Percentiles rank a stretch among this genome's conserved stretches.
phyloP scores from a whole-genome alignment of 2,329 filamentous ascomycete species.

The Leptographium flavum region DNA sequence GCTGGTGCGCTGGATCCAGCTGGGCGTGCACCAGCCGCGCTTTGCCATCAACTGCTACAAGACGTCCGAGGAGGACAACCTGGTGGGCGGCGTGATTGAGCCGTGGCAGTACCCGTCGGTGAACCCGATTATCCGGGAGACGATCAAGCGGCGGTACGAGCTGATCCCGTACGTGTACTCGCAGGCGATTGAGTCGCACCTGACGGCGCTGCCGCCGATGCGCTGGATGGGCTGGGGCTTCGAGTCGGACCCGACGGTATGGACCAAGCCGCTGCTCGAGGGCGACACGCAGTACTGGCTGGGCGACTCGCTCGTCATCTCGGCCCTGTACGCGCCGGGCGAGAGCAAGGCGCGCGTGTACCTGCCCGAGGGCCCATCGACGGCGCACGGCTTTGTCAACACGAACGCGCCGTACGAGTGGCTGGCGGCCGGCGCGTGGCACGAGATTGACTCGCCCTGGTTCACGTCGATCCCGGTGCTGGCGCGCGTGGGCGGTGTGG shows the following conservation, averaged over 20 bases:
- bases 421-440: slow-evolving; percentile 21
- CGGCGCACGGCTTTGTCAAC: slow-evolving; percentile 41
- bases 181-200: slow-evolving; percentile 46
- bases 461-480: slow-evolving; percentile 18
- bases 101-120: slow-evolving; percentile 65
- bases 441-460: slow-evolving; percentile 17
- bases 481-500: slow-evolving; percentile 17
- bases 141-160: slow-evolving; percentile 58
- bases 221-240: slow-evolving; percentile 64
- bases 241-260: slow-evolving; percentile 51
- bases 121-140: slow-evolving; percentile 44
- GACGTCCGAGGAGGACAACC: slow-evolving; percentile 49
- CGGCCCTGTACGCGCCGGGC: slow-evolving; percentile 52
- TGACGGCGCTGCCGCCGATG: slow-evolving; percentile 47
- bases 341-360: slow-evolving; percentile 42
- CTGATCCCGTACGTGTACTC: slow-evolving; percentile 61
- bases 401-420: slow-evolving; percentile 39
- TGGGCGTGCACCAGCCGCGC: slow-evolving; percentile 53
- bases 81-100: slow-evolving; percentile 58
- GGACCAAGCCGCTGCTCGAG: slow-evolving; percentile 39
- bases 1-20: slow-evolving; percentile 58
- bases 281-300: slow-evolving; percentile 64
- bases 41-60: slow-evolving; percentile 74
- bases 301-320: slow-evolving; percentile 49
- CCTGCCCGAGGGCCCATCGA: slow-evolving; percentile 28